Evolutionary conservation across 208 protist genomes (phyloP), one percentile per base, ranked within the genome.

Genomic region (Wallacemonas rigidus): DNA sequence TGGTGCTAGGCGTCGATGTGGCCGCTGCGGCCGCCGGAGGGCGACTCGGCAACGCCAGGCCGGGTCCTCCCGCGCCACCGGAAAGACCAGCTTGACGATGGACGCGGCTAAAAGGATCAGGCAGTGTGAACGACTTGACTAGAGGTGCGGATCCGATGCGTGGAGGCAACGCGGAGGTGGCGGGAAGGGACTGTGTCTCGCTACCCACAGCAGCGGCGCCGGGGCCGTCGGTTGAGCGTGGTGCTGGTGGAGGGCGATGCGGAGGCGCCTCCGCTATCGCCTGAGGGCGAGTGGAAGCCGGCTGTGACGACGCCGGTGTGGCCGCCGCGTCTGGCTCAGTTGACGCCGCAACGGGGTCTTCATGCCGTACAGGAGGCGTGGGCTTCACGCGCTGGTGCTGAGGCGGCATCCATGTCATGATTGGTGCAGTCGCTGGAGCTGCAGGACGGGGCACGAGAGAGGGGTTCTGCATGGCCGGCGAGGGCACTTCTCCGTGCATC

Each of bases 81-180:
- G n/a, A 38, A 1, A 36, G 6, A 15, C 26, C 60, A 6, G 6
- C 5, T 9, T 8, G n/a, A 17, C 60, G 60, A 8, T 35, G 38
- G 1, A 65, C 50, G 43, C 60, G 60, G 15, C 43, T 65, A 14
- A 65, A 12, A 7, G 60, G 43, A 17, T 65, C 60, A 4, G 60
- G 60, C 43, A 36, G 36, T 41, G 36, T 3, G 43, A 65, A 65
- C 8, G 60, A 53, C 60, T 65, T 65, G 40, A 65, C 60, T 3
- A 65, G 38, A 3, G 60, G 60, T 17, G 60, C 60, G 36, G 60
- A 65, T 11, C 60, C 60, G 4, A 41, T 65, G 60, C 60, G 60
- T 26, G 60, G 60, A 4, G 60, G 57, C 57, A 43, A 39, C 4
- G 57, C 57, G 43, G 60, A 38, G 41, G 36, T 8, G 6, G 50